A percentile compares a stretch with the other conserved stretches of the same genome.
Evolutionary conservation across 2,329 filamentous ascomycete genomes (phyloP).

Genomic region (Cladosporium sp.): DNA sequence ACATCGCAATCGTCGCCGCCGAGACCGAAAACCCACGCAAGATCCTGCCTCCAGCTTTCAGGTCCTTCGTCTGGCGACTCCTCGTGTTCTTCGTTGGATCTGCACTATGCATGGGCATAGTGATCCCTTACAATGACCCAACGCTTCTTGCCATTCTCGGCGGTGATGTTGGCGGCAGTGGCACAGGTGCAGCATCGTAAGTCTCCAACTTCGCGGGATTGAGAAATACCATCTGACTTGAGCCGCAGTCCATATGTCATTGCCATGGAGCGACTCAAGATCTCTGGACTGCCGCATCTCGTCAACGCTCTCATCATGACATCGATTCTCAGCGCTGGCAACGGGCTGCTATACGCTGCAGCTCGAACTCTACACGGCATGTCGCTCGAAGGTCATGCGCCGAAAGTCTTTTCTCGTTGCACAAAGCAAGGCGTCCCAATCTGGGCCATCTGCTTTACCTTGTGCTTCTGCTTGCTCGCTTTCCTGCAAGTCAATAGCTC

Average conservation of each 20-base stretch:
- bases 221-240: neutral
- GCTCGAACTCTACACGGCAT: conserved; percentile 64
- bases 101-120: conserved; percentile 18
- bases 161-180: conserved; percentile 28
- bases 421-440: conserved; percentile 59
- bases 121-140: conserved; percentile 26
- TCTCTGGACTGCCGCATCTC: conserved; percentile 38
- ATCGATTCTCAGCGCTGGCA: conserved; percentile 61
- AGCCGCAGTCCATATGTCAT: conserved; percentile 11
- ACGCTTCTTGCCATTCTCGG: conserved; percentile 23
- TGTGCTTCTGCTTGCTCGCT: conserved; percentile 31
- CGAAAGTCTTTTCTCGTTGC: conserved; percentile 53
- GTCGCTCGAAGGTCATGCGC: conserved; percentile 56
- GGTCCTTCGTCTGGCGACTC: neutral
- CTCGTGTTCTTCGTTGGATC: conserved; percentile 19
- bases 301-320: conserved; percentile 40
- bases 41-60: conserved; percentile 1
- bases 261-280: conserved; percentile 35
- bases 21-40: conserved; percentile 2
- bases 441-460: conserved; percentile 43
- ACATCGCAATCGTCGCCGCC: conserved; percentile 5
- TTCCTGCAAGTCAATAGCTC: conserved; percentile 31
- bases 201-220: conserved; percentile 32
- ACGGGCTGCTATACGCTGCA: conserved; percentile 63
- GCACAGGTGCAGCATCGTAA: conserved; percentile 22